Evolutionary conservation across 345 rosid genomes (phyloP).

Genomic region (Aurinia saxatilis): DNA sequence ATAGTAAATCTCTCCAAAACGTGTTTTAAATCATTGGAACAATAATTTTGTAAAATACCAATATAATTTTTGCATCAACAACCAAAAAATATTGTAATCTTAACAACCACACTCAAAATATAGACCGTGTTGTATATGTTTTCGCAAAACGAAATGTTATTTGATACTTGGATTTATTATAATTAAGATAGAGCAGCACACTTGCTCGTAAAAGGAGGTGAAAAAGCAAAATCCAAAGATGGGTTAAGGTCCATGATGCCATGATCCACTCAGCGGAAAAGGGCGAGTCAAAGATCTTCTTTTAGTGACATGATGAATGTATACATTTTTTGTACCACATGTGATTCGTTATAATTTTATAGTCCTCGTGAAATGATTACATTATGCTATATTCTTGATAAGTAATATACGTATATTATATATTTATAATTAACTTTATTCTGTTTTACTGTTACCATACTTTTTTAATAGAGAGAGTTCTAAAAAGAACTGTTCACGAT

Average conservation of each 20-base stretch:
- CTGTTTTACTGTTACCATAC: no score
- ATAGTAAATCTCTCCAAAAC: no score
- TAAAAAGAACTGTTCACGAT: background rate
- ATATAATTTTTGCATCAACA: no score
- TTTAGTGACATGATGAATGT: background rate
- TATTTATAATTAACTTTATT: no score
- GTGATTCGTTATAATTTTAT: background rate
- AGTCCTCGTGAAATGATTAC: background rate
- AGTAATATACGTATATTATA: background rate
- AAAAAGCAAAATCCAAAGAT: background rate
- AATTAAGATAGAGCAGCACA: no score
- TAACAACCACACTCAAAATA: no score
- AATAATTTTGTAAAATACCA: no score
- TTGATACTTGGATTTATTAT: background rate
- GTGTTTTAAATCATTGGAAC: no score
- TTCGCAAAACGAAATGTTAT: background rate
- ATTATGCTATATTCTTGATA: background rate
- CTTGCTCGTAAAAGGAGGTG: background rate
- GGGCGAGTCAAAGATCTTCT: slow-evolving; percentile 1
- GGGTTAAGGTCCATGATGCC: background rate
- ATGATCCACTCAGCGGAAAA: background rate
- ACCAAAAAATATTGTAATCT: no score
- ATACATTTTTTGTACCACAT: background rate
- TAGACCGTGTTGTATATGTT: background rate
- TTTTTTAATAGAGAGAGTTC: no score